These are phyloP conservation scores for Cryphonectria radicalis DNA, from an alignment of 2,329 filamentous ascomycete species.

Conservation along the genomic window DNA sequence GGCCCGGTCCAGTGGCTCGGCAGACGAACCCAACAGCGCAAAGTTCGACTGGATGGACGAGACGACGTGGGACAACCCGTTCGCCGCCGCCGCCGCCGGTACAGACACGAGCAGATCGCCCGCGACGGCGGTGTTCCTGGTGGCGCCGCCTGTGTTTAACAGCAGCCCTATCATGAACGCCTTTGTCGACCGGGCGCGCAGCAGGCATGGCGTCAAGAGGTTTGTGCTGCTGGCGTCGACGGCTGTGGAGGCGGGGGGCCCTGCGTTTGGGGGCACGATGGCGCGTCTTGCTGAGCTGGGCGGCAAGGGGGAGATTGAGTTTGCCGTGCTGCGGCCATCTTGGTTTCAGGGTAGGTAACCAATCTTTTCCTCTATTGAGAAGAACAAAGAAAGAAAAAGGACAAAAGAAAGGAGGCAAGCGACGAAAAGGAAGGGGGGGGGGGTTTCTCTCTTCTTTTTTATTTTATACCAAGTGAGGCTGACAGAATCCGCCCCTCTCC, in stretches of 20 bases:
- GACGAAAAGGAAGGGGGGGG: too few species aligned
- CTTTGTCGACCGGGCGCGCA: slow-evolving; percentile 48
- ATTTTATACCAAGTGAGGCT: neutral
- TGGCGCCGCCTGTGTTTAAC: slow-evolving; percentile 43
- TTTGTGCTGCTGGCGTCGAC: slow-evolving; percentile 51
- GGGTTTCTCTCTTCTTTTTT: too few species aligned
- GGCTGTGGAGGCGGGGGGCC: slow-evolving; percentile 41
- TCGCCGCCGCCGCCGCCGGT: slow-evolving; percentile 30
- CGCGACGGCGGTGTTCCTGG: slow-evolving; percentile 47
- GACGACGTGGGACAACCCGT: slow-evolving; percentile 44
- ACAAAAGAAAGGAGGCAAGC: neutral
- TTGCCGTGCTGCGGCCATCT: slow-evolving; percentile 48
- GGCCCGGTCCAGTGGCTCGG: slow-evolving; percentile 40
- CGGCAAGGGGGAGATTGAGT: slow-evolving; percentile 43
- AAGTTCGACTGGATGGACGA: slow-evolving; percentile 52
- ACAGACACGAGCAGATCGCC: slow-evolving; percentile 7
- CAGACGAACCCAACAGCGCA: slow-evolving; percentile 33
- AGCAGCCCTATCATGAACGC: slow-evolving; percentile 40
- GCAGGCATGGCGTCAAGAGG: slow-evolving; percentile 41
- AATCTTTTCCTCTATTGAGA: neutral
- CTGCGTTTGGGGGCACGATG: slow-evolving; percentile 43
- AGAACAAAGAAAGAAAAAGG: neutral
- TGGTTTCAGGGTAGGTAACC: slow-evolving; percentile 45
- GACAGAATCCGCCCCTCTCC: neutral
- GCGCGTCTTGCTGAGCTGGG: slow-evolving; percentile 45